Base-by-base conservation (phyloP, 306 rosid species). In the Pterocarpus macrocarpus region DNA sequence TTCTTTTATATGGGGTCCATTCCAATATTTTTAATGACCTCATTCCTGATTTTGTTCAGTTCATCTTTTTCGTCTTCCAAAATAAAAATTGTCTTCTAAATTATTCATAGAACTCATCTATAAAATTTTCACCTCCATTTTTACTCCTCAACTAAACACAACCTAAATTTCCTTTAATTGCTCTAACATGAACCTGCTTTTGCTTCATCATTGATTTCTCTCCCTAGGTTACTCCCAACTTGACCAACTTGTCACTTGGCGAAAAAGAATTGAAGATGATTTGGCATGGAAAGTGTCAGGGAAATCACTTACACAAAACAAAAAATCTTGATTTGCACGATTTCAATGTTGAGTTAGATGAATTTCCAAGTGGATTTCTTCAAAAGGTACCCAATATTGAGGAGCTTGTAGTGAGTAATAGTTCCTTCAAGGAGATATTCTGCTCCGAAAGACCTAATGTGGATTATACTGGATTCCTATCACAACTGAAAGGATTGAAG, bases 381-480 rank as follows among this genome's bases (percentile, higher is more conserved):
- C 33, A 61, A 62, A 38, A 75, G 61, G 34, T 75, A 15, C 45
- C 70, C 71, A 30, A 1, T 39, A 32, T 75, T 14, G 47, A 44
- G 33, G 3, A 1, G 1, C 71, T 75, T 15, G 34, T 2, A 62
- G 61, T 75, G 16, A 4, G 0, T 32, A 43, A 55, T 5, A 75
- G 71, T 45, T 75, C 71, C 47, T 61, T 75, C 45, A 59, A 14
- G 3, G 79, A 75, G 36, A 34, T 59, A 45, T 75, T 61, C 35
- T 9, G 22, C 59, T 45, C 61, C 8, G 13, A 45, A 33, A 28
- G 4, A 9, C 71, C 80, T 32, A 33, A 2, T 1, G 0, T n/a
- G 12, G 34, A 75, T 10, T 62, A 3, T 43, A 5, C 9, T 12
- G n/a, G 10, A 61, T 1, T 75, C 11, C 7, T 75, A 8, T 61